These are phyloP conservation scores for Pseudocercospora eumusae DNA, from an alignment of 2,329 filamentous ascomycete species.

Conservation along the genomic window DNA sequence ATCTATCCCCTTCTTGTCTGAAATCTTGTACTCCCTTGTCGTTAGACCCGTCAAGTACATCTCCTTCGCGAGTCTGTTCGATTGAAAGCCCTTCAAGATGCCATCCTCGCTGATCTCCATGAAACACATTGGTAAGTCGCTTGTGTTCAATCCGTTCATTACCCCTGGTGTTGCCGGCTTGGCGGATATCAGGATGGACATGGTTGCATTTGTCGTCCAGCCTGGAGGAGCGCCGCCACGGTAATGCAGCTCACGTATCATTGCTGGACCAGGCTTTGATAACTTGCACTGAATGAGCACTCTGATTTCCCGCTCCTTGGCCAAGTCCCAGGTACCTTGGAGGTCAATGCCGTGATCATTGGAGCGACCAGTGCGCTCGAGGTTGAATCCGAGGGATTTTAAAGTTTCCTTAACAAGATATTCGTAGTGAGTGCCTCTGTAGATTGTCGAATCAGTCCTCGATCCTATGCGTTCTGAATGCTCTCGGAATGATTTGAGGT, in stretches of 20 bases:
- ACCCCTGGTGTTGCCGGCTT: constrained; percentile 76
- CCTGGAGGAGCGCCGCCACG: constrained; percentile 70
- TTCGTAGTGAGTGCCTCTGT: constrained; percentile 75
- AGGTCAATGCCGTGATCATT: constrained; percentile 75
- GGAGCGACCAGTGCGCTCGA: constrained; percentile 65
- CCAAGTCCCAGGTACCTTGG: constrained; percentile 64
- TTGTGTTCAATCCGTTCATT: constrained; percentile 67
- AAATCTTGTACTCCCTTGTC: not conserved
- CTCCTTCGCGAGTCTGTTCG: constrained; percentile 67
- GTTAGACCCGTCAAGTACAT: constrained; percentile 60
- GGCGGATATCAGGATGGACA: constrained; percentile 72
- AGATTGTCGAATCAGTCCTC: constrained; percentile 59
- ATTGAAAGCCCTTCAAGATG: constrained; percentile 66
- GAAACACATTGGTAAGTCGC: constrained; percentile 71
- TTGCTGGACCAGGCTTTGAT: constrained; percentile 55
- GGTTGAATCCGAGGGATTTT: constrained; percentile 61
- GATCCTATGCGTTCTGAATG: constrained; percentile 63
- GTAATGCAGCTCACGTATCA: constrained; percentile 70
- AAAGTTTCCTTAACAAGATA: constrained; percentile 65
- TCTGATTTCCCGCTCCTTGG: constrained; percentile 32
- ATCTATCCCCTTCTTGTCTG: not conserved
- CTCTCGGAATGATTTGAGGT: constrained; percentile 64
- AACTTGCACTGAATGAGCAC: constrained; percentile 70
- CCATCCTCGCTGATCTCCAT: constrained; percentile 63
- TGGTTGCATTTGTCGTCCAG: constrained; percentile 65